Percentiles rank a stretch among this genome's conserved stretches.
Conservation (phyloP, 163 green algal species). For the Scenedesmus sp. region DNA sequence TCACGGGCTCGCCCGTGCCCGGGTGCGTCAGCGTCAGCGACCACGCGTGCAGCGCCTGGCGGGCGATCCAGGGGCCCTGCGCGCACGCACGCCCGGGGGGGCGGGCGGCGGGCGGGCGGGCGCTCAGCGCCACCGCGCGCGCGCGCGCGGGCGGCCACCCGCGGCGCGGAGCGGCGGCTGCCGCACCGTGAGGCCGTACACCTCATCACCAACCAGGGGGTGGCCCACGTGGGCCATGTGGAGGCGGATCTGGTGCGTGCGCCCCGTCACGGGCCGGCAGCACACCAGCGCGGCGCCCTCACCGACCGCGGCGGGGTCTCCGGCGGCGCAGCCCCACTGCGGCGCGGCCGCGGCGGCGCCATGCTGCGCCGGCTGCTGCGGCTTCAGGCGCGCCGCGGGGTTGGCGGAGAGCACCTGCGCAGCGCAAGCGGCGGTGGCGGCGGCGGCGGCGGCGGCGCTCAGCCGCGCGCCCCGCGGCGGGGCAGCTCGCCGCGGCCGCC, state of each 20-base stretch:
- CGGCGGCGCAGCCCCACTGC: slow-evolving; percentile 3
- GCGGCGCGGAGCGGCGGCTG: no score
- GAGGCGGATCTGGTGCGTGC: slow-evolving; percentile 94
- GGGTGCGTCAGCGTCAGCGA: slow-evolving; percentile 53
- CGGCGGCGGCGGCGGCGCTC: no score
- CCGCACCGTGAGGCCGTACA: slow-evolving; percentile 75
- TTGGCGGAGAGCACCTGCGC: slow-evolving; percentile 28
- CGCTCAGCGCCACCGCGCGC: no score
- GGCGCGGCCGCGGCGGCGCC: not conserved
- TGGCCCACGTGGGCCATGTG: slow-evolving; percentile 80
- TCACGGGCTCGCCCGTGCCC: slow-evolving; percentile 16
- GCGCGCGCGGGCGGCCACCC: no score
- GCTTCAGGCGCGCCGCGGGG: not conserved
- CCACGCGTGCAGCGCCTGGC: slow-evolving; percentile 60
- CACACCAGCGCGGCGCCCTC: slow-evolving; percentile 27
- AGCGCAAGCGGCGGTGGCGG: no score
- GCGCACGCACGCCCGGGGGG: no score
- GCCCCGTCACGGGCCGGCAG: slow-evolving; percentile 78
- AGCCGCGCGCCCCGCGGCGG: no score
- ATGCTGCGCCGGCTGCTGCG: not conserved
- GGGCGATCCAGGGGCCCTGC: slow-evolving; percentile 54
- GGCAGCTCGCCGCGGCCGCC: not conserved
- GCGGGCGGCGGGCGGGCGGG: no score
- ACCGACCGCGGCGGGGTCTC: not conserved
- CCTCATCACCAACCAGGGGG: slow-evolving; percentile 86